Evolutionary conservation across 768 basidiomycete species (phyloP).

Genomic region (Lentinula detonsa): DNA sequence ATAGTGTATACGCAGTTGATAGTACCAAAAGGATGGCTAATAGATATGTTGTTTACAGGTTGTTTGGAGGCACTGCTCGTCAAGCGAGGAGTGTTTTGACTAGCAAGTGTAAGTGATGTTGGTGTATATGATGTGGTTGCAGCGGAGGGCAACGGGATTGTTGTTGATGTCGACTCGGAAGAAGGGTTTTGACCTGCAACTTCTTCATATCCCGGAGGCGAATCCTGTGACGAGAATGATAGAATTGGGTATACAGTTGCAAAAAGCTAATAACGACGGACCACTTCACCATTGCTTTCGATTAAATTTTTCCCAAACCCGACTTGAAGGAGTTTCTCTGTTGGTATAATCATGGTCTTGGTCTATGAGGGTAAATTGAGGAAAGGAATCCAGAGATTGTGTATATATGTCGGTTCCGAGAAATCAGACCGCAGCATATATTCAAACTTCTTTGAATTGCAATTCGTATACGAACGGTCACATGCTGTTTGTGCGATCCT

Average conservation of each 20-base stretch:
- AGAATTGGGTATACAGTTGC: background rate
- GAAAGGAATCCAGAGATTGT: background rate
- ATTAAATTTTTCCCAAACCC: background rate
- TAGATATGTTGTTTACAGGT: background rate
- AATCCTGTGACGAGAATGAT: background rate
- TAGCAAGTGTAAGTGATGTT: background rate
- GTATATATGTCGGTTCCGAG: background rate
- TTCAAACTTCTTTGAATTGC: too few species aligned
- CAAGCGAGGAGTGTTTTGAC: background rate
- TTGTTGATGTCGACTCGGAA: background rate
- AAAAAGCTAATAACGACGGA: background rate
- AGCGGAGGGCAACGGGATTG: background rate
- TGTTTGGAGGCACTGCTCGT: background rate
- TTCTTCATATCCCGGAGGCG: background rate
- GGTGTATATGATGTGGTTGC: background rate
- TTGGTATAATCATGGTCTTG: background rate
- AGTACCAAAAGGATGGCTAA: background rate
- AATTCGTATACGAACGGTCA: too few species aligned
- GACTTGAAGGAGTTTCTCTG: background rate
- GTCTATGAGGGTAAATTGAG: background rate
- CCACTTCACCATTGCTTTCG: background rate
- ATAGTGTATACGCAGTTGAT: slow-evolving; percentile 1
- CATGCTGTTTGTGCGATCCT: too few species aligned
- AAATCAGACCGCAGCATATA: too few species aligned
- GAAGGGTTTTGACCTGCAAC: background rate